Evolutionary conservation across 2,329 filamentous ascomycete species (phyloP).

Genomic region (Cladophialophora bantiana): DNA sequence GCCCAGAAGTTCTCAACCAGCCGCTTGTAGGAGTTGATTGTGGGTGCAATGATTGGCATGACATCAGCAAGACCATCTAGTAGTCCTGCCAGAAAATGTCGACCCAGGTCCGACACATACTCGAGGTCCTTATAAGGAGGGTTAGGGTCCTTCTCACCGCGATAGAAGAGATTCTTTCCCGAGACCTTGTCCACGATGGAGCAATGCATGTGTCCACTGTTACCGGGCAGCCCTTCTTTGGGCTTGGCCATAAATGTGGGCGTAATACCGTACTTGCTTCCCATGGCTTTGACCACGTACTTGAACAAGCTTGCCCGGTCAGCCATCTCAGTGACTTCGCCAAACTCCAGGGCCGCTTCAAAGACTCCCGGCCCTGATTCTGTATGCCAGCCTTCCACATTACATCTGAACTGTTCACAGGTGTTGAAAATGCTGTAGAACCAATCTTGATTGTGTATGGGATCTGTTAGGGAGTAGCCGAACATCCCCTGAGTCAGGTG

Average conservation of each 20-base stretch:
- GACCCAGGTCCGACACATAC: slow-evolving; percentile 83
- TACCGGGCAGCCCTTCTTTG: slow-evolving; percentile 85
- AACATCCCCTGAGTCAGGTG: slow-evolving; percentile 93
- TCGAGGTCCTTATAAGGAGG: slow-evolving; percentile 77
- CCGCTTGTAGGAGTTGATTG: slow-evolving; percentile 96
- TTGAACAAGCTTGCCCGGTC: slow-evolving; percentile 94
- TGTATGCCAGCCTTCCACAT: slow-evolving; percentile 94
- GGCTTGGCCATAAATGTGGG: slow-evolving; percentile 99
- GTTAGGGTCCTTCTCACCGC: slow-evolving; percentile 73
- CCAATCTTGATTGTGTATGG: slow-evolving; percentile 89
- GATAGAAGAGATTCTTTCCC: slow-evolving; percentile 84
- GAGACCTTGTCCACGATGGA: slow-evolving; percentile 76
- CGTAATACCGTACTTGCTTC: slow-evolving; percentile 85
- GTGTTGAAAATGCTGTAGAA: slow-evolving; percentile 87
- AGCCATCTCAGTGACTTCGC: slow-evolving; percentile 86
- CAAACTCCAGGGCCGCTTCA: slow-evolving; percentile 90
- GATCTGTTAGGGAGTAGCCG: slow-evolving; percentile 86
- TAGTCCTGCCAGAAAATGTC: slow-evolving; percentile 91
- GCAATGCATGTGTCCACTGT: slow-evolving; percentile 94
- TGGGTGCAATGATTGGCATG: slow-evolving; percentile 94
- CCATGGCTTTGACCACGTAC: slow-evolving; percentile 88
- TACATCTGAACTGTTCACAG: slow-evolving; percentile 77
- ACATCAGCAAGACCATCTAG: slow-evolving; percentile 89
- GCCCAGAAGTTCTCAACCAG: slow-evolving; percentile 99
- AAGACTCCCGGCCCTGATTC: slow-evolving; percentile 94